Conservation (phyloP, 306 rosid species). For the Prunus mira region DNA sequence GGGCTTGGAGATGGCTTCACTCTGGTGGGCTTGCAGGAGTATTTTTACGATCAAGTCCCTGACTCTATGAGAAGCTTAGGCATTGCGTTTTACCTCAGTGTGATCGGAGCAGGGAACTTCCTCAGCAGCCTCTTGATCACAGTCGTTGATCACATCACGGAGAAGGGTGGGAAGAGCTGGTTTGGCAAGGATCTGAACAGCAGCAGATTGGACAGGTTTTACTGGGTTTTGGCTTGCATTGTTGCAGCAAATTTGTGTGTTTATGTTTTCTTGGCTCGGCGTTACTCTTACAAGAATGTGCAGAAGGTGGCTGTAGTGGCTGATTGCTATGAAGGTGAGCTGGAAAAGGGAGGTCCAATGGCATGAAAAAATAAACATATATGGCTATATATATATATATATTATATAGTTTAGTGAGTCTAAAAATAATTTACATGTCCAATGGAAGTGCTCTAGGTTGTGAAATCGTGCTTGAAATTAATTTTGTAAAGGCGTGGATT, state of each 20-base stretch:
- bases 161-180: constrained; percentile 61
- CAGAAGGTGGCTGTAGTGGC: constrained; percentile 57
- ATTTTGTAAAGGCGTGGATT: constrained; percentile 1
- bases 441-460: background rate
- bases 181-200: constrained; percentile 72
- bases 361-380: constrained; percentile 26
- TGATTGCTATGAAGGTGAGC: constrained; percentile 48
- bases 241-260: constrained; percentile 45
- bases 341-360: constrained; percentile 27
- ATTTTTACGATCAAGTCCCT: constrained; percentile 86
- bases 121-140: constrained; percentile 70
- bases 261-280: constrained; percentile 72
- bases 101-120: constrained; percentile 65
- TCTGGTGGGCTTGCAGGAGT: constrained; percentile 80
- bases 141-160: constrained; percentile 51
- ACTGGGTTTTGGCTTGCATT: constrained; percentile 52
- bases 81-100: constrained; percentile 76
- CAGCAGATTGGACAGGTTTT: constrained; percentile 76
- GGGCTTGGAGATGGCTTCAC: constrained; percentile 92
- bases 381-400: background rate
- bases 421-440: background rate
- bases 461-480: background rate
- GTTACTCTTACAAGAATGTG: constrained; percentile 76
- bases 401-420: background rate
- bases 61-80: constrained; percentile 93